Evolutionary conservation across 768 basidiomycete species (phyloP).

Genomic region (Collybia nuda): DNA sequence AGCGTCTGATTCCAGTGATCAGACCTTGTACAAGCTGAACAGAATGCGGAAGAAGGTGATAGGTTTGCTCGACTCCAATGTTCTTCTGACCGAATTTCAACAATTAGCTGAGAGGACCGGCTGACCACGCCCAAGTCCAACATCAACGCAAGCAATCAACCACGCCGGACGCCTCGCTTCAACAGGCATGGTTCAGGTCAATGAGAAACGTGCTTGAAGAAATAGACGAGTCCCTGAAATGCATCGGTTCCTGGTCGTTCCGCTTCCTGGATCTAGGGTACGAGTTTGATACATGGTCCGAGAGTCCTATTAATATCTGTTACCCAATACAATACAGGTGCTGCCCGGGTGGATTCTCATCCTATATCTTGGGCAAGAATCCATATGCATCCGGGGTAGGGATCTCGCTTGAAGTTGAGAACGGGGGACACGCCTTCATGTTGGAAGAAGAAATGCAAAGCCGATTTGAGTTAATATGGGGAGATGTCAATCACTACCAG

Average conservation of each 20-base stretch:
- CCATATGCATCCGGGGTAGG: conserved; percentile 18
- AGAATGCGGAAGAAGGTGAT: no score
- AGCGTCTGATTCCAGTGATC: no score
- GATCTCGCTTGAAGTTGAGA: conserved; percentile 21
- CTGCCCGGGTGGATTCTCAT: conserved; percentile 28
- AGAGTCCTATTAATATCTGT: neutral
- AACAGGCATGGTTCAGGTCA: conserved; percentile 16
- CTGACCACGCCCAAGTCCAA: no score
- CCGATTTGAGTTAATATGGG: conserved; percentile 22
- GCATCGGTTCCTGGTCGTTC: conserved; percentile 13
- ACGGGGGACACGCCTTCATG: conserved; percentile 22
- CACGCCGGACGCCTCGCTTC: no score
- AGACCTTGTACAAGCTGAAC: no score
- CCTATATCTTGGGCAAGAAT: conserved; percentile 25
- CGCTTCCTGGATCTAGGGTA: conserved; percentile 28
- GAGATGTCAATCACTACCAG: conserved; percentile 23
- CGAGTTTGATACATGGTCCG: neutral
- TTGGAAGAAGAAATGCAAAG: conserved; percentile 15
- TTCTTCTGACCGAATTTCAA: no score
- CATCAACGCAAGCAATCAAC: no score
- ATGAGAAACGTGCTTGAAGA: conserved; percentile 21
- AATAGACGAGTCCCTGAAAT: conserved; percentile 17
- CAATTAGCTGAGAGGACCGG: no score
- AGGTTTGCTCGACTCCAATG: no score
- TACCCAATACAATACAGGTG: conserved; percentile 14